These are phyloP conservation scores for Waitea zeae DNA, from an alignment of 1,284 basidiomycete genomes.

Conservation along the genomic window DNA sequence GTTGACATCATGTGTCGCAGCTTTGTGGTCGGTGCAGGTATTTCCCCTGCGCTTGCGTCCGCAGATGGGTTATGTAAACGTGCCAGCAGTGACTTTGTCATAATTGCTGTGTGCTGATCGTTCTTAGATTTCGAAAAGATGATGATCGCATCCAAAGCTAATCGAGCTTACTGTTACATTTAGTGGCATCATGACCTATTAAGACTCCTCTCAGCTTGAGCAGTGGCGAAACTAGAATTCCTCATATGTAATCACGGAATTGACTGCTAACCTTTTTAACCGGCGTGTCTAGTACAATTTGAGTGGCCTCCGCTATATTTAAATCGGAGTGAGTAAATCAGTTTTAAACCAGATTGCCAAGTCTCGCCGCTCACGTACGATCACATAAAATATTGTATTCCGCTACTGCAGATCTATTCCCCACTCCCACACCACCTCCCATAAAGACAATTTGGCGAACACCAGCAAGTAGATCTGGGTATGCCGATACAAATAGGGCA, in stretches of 20 bases:
- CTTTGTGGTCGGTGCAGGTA: conserved; percentile 28
- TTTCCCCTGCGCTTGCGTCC: conserved; percentile 8
- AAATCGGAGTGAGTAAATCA: conserved; percentile 2
- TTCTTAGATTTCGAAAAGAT: too few species aligned
- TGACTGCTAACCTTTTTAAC: conserved; percentile 15
- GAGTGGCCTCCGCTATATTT: conserved; percentile 60
- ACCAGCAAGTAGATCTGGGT: conserved; percentile 50
- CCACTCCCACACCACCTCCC: conserved; percentile 77
- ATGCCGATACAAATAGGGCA: conserved; percentile 55
- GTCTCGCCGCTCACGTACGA: conserved; percentile 25
- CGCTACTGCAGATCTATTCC: conserved; percentile 61
- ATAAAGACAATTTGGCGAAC: conserved; percentile 72
- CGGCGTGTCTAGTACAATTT: conserved; percentile 54
- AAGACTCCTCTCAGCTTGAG: too few species aligned
- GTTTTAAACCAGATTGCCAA: background rate
- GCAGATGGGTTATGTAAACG: conserved; percentile 5
- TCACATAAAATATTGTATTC: conserved; percentile 77
- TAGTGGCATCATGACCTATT: conserved; percentile 60
- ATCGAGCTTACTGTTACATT: too few species aligned
- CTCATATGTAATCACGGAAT: too few species aligned
- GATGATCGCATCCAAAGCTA: too few species aligned
- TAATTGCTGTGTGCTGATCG: conserved; percentile 66
- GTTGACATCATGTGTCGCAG: conserved; percentile 61
- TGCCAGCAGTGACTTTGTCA: conserved; percentile 23
- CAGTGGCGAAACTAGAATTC: too few species aligned